Conservation (phyloP, 306 rosid genomes). For the Morella rubra region DNA sequence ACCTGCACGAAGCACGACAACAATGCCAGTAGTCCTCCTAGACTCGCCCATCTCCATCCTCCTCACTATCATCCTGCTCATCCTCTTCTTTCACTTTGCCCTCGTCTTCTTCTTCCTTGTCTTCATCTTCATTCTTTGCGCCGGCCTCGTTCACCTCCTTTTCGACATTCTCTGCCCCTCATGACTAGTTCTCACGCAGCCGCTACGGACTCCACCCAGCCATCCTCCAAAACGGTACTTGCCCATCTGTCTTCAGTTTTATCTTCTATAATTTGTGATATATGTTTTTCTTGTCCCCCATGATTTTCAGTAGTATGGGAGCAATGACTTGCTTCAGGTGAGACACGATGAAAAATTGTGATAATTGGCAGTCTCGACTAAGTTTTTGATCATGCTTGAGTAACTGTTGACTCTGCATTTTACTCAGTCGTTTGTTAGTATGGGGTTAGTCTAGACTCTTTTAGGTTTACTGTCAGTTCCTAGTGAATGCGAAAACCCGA, state of each 20-base stretch:
- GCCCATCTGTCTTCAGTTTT: neutral
- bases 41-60: slow-evolving; percentile 61
- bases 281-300: neutral
- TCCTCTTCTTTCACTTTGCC: slow-evolving; percentile 52
- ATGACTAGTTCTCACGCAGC: slow-evolving; percentile 48
- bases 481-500: neutral
- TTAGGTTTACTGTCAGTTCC: neutral
- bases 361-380: neutral
- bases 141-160: slow-evolving; percentile 47
- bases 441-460: neutral
- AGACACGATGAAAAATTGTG: neutral
- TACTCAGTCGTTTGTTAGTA: neutral
- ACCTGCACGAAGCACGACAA: neutral
- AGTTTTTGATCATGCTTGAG: neutral
- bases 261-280: neutral
- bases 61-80: slow-evolving; percentile 45
- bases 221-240: slow-evolving; percentile 64
- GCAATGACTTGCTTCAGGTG: neutral
- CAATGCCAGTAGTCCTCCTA: slow-evolving; percentile 36
- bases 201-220: slow-evolving; percentile 25
- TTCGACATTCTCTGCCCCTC: slow-evolving; percentile 41
- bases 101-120: slow-evolving; percentile 45
- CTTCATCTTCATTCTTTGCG: slow-evolving; percentile 53
- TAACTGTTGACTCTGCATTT: neutral
- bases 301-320: neutral